Evolutionary conservation across 768 basidiomycete genomes (phyloP).

Genomic region (Paxillus rubicundulus): DNA sequence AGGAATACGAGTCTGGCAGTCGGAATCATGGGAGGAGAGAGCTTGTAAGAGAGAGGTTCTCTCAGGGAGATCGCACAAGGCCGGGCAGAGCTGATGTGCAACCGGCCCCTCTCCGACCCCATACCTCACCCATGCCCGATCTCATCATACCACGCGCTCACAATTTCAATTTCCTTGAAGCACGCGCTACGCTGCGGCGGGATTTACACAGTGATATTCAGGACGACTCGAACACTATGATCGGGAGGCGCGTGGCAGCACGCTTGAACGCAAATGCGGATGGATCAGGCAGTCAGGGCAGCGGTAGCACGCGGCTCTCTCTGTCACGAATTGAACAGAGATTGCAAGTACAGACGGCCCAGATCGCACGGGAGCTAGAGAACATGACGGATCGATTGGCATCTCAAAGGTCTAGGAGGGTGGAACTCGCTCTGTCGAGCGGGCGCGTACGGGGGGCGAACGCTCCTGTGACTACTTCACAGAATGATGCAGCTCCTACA

Average conservation of each 20-base stretch:
- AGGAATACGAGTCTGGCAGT: slow-evolving; percentile 27
- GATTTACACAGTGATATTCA: slow-evolving; percentile 17
- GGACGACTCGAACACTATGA: slow-evolving; percentile 35
- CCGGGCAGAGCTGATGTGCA: slow-evolving; percentile 14
- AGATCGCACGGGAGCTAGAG: slow-evolving; percentile 34
- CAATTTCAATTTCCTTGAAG: slow-evolving; percentile 13
- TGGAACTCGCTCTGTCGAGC: slow-evolving; percentile 16
- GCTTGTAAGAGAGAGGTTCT: slow-evolving; percentile 19
- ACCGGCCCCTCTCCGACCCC: slow-evolving; percentile 16
- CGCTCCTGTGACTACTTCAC: not conserved
- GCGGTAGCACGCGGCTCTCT: slow-evolving; percentile 19
- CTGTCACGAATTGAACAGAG: slow-evolving; percentile 28
- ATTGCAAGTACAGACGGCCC: slow-evolving; percentile 27
- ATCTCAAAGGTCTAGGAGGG: slow-evolving; percentile 22
- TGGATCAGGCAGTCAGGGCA: slow-evolving; percentile 16
- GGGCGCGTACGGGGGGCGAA: slow-evolving; percentile 3
- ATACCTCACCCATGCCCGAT: slow-evolving; percentile 32
- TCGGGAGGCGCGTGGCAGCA: slow-evolving; percentile 35
- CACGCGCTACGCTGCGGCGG: slow-evolving; percentile 14
- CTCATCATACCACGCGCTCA: slow-evolving; percentile 19
- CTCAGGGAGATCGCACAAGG: slow-evolving; percentile 17
- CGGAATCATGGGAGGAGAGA: slow-evolving; percentile 13
- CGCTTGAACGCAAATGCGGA: slow-evolving; percentile 15
- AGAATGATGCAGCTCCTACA: not conserved
- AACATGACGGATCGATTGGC: slow-evolving; percentile 29